Evolutionary conservation across 2,329 filamentous ascomycete species (phyloP), one percentile per base, ranked within the genome.

Genomic region (Colletotrichum ledebouriae): DNA sequence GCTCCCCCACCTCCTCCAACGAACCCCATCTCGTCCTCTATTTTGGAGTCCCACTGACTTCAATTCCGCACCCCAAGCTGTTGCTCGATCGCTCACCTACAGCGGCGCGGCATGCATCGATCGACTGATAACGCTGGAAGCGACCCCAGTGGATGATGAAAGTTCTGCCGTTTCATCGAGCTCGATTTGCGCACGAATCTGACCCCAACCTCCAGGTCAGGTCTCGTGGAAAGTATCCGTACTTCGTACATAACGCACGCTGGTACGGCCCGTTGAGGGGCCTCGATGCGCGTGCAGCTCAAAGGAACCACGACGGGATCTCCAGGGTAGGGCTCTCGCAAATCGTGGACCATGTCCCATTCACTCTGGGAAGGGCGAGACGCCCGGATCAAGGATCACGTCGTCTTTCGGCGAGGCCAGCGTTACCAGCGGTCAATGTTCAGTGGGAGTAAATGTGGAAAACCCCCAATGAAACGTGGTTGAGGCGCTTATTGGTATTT

Each of bases 291-390:
- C 33, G 22, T 47, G 49, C 58, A 49, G 58, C 49, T 29, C 63
- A 59, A 10, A 25, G 39, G 20, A 44, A 55, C 33, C 29, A 61
- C 34, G 33, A 39, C 15, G 25, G 29, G 60, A 20, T 6, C 29
- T 29, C 29, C 60, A 58, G 42, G 52, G 60, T 12, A 55, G 52
- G 52, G 6, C 52, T 39, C 49, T 33, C 25, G 49, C 49, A 39
- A 34, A 47, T 29, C n/a, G 17, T 13, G 41, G 39, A 25, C 39
- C 53, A 17, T 25, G 44, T 63, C 53, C 42, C 44, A 58, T 42
- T 50, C 34, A 20, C 42, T n/a, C 17, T 20, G 44, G 20, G 15
- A 34, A n/a, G 64, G 53, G 64, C 64, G 64, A 67, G 39, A 67
- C 64, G 64, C 64, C 39, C 50, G 37, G 20, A 33, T 53, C 33